Conservation (phyloP, 768 basidiomycete genomes). For the Suillus subalutaceus region DNA sequence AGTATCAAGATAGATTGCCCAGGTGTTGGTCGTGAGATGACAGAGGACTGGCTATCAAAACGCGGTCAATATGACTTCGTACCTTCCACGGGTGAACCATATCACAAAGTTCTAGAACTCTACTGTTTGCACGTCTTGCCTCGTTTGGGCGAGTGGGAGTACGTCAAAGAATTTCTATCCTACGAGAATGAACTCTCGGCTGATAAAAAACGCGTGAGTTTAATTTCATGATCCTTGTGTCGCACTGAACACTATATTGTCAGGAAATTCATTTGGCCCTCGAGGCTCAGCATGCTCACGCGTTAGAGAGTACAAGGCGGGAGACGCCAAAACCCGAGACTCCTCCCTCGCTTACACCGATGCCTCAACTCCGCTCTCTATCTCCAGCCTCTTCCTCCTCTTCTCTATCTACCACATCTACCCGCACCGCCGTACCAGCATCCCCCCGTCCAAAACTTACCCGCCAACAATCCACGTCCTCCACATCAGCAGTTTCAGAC, state of each 20-base stretch:
- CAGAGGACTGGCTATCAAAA: constrained; percentile 79
- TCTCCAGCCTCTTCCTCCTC: constrained; percentile 65
- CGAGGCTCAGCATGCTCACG: constrained; percentile 40
- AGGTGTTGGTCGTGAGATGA: constrained; percentile 63
- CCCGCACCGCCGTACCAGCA: constrained; percentile 67
- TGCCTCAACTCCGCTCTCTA: constrained; percentile 35
- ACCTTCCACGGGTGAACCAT: constrained; percentile 50
- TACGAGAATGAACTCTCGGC: constrained; percentile 68
- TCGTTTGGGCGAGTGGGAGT: constrained; percentile 76
- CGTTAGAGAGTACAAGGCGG: constrained; percentile 21
- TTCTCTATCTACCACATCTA: constrained; percentile 71
- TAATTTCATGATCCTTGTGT: neutral
- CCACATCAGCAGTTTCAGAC: constrained; percentile 28
- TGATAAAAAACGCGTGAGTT: constrained; percentile 54
- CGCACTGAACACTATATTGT: constrained; percentile 11
- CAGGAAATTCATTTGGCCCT: constrained; percentile 23
- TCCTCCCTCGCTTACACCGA: constrained; percentile 25
- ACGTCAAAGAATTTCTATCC: constrained; percentile 72
- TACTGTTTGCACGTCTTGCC: constrained; percentile 78
- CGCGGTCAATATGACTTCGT: constrained; percentile 43
- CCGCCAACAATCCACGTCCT: constrained; percentile 21
- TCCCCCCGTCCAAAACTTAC: constrained; percentile 18
- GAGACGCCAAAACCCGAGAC: constrained; percentile 21
- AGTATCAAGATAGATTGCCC: constrained; percentile 68
- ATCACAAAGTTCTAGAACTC: constrained; percentile 74